A percentile compares a stretch with the other conserved stretches of the same genome.
These are phyloP conservation scores for Chlamydomonas asymmetrica DNA, from an alignment of 139 green algal genomes.

Conservation along the genomic window DNA sequence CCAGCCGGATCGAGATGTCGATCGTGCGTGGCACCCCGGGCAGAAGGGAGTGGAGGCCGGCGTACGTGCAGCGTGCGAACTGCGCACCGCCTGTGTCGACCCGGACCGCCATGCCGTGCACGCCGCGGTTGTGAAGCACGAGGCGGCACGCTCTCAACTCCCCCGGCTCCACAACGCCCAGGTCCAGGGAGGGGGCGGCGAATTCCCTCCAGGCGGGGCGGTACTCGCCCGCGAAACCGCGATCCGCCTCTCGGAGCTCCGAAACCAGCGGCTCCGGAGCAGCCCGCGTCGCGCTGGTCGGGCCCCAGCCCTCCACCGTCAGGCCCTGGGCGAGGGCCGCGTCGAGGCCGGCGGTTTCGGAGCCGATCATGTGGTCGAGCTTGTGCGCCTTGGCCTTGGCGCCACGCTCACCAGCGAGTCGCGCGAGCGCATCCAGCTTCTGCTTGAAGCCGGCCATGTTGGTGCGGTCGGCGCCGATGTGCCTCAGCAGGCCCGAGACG, in stretches of 20 bases:
- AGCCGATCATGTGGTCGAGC: neutral
- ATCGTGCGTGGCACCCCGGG: constrained; percentile 4
- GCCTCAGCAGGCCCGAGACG: neutral
- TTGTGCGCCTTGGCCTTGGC: neutral
- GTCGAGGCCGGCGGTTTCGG: neutral
- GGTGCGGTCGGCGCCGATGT: neutral
- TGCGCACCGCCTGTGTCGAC: constrained; percentile 5
- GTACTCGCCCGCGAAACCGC: neutral
- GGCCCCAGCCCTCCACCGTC: too few species aligned
- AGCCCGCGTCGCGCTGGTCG: too few species aligned
- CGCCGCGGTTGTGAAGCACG: constrained; percentile 7
- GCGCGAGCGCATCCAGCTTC: constrained; percentile 3
- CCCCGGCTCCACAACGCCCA: constrained; percentile 14
- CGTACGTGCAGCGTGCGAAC: neutral
- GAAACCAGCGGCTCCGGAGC: too few species aligned
- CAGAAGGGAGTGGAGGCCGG: neutral
- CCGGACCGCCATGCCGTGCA: neutral
- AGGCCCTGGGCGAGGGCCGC: too few species aligned
- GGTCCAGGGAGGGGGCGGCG: constrained; percentile 1
- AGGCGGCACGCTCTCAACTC: constrained; percentile 22
- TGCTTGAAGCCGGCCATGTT: constrained; percentile 12
- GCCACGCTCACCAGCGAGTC: neutral
- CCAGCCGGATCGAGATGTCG: neutral
- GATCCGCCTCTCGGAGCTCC: constrained; percentile 8
- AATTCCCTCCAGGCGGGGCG: constrained; percentile 21